Percentiles rank a stretch among this genome's conserved stretches.
phyloP scores from a whole-genome alignment of 306 rosid species.

The Begonia peltatifolia region DNA sequence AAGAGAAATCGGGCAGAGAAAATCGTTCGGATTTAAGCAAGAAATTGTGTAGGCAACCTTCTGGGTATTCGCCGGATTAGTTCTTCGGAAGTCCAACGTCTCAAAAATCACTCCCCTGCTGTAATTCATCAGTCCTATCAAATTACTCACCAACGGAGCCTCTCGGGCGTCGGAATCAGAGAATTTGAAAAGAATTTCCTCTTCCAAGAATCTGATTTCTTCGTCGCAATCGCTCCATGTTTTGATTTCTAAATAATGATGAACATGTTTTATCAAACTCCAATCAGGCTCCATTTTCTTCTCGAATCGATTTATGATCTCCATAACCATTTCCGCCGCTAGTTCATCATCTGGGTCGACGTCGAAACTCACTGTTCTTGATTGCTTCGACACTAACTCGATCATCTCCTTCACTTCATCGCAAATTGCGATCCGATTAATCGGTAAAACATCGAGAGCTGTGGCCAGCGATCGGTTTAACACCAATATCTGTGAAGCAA shows the following conservation, averaged over 20 bases:
- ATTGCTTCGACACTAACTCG: slow-evolving; percentile 41
- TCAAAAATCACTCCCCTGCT: slow-evolving; percentile 55
- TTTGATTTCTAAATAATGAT: slow-evolving; percentile 34
- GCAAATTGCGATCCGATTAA: slow-evolving; percentile 17
- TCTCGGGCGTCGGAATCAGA: slow-evolving; percentile 19
- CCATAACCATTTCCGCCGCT: slow-evolving; percentile 9
- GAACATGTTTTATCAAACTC: slow-evolving; percentile 11
- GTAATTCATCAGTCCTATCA: slow-evolving; percentile 46
- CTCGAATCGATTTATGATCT: slow-evolving; percentile 29
- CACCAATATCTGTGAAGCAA: slow-evolving; percentile 29
- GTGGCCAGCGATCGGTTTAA: slow-evolving; percentile 34
- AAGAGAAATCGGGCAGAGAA: slow-evolving; percentile 72
- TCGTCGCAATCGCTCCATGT: slow-evolving; percentile 43
- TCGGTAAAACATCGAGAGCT: slow-evolving; percentile 48
- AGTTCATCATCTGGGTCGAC: slow-evolving; percentile 25
- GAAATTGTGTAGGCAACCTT: slow-evolving; percentile 17
- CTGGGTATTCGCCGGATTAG: slow-evolving; percentile 10
- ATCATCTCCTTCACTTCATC: slow-evolving; percentile 57
- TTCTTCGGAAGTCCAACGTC: slow-evolving; percentile 15
- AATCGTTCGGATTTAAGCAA: slow-evolving; percentile 45
- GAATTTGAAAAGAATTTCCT: slow-evolving; percentile 20
- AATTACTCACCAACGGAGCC: slow-evolving; percentile 31
- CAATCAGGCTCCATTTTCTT: slow-evolving; percentile 38
- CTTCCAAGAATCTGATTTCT: slow-evolving; percentile 51
- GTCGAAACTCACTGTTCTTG: slow-evolving; percentile 30